Conservation (phyloP, 1,284 basidiomycete species). For the Mycena citricolor region DNA sequence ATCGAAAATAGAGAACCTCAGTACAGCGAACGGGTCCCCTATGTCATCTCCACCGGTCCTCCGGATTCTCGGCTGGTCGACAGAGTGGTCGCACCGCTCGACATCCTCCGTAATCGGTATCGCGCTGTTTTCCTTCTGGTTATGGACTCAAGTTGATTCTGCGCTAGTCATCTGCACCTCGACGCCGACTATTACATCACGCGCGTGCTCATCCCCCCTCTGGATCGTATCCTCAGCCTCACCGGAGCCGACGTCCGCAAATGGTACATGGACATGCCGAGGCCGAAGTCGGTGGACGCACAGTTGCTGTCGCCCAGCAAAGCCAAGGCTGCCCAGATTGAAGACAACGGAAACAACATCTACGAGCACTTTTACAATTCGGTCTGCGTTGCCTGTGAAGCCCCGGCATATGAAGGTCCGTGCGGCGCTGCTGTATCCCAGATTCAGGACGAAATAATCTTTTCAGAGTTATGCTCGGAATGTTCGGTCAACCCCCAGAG, state of each 20-base stretch:
- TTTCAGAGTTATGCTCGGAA: slow-evolving; percentile 66
- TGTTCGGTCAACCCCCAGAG: slow-evolving; percentile 57
- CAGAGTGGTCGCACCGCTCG: slow-evolving; percentile 77
- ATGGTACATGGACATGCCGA: slow-evolving; percentile 93
- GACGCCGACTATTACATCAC: slow-evolving; percentile 92
- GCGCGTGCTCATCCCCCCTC: slow-evolving; percentile 83
- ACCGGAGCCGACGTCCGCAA: slow-evolving; percentile 85
- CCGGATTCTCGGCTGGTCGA: slow-evolving; percentile 76
- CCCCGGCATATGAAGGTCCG: slow-evolving; percentile 55
- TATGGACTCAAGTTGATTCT: not conserved
- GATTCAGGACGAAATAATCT: too few relatives aligned
- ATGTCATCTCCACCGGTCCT: slow-evolving; percentile 76
- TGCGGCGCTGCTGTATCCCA: too few relatives aligned
- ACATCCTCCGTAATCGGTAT: slow-evolving; percentile 73
- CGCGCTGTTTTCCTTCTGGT: slow-evolving; percentile 3
- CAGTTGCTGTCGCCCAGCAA: slow-evolving; percentile 48
- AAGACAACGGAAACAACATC: slow-evolving; percentile 49
- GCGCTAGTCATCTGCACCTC: slow-evolving; percentile 40
- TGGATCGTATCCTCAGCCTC: slow-evolving; percentile 90
- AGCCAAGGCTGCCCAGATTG: slow-evolving; percentile 32
- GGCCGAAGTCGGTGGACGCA: slow-evolving; percentile 37
- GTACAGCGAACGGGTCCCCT: slow-evolving; percentile 92
- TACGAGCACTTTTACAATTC: slow-evolving; percentile 76
- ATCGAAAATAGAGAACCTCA: slow-evolving; percentile 84
- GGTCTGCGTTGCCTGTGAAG: slow-evolving; percentile 71